A percentile compares a stretch with the other conserved stretches of the same genome.
Evolutionary conservation across 768 basidiomycete species (phyloP).

Genomic region (Filobasidium floriforme): DNA sequence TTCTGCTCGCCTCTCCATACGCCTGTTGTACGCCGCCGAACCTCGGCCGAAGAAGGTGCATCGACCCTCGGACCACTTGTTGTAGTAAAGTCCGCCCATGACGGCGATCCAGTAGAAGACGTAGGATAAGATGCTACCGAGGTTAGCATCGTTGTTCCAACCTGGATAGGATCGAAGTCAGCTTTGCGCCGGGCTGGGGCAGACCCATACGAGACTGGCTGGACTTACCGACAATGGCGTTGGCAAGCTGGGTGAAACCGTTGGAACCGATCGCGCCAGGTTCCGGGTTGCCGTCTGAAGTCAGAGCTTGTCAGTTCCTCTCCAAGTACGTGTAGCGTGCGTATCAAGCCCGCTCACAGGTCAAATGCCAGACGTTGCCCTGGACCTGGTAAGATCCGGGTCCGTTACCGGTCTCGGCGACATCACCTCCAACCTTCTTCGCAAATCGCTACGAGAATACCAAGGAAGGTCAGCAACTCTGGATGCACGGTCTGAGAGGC

Average conservation of each 20-base stretch:
- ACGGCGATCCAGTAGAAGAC: slow-evolving; percentile 87
- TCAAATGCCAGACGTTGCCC: slow-evolving; percentile 63
- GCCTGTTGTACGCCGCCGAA: slow-evolving; percentile 13
- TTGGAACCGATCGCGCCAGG: slow-evolving; percentile 23
- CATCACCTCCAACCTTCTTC: slow-evolving; percentile 58
- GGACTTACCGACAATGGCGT: slow-evolving; percentile 51
- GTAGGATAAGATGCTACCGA: slow-evolving; percentile 76
- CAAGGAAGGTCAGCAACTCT: not conserved
- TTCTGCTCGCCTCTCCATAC: slow-evolving; percentile 10
- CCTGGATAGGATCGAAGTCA: slow-evolving; percentile 43
- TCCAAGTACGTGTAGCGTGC: not conserved
- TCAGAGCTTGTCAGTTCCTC: not conserved
- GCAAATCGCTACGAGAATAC: slow-evolving; percentile 28
- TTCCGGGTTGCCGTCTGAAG: slow-evolving; percentile 36
- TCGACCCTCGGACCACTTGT: slow-evolving; percentile 49
- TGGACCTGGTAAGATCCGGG: slow-evolving; percentile 76
- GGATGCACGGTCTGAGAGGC: slow-evolving; percentile 43
- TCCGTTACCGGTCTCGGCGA: slow-evolving; percentile 53
- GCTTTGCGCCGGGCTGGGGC: too few species aligned
- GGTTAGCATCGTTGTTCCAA: slow-evolving; percentile 76
- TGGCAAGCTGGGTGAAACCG: slow-evolving; percentile 54
- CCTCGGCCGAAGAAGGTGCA: slow-evolving; percentile 35
- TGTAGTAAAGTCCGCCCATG: slow-evolving; percentile 57
- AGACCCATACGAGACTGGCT: too few species aligned
- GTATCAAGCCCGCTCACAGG: slow-evolving; percentile 5